phyloP scores from a whole-genome alignment of 1,139 yeast genomes.

The Candida glucosophila region DNA sequence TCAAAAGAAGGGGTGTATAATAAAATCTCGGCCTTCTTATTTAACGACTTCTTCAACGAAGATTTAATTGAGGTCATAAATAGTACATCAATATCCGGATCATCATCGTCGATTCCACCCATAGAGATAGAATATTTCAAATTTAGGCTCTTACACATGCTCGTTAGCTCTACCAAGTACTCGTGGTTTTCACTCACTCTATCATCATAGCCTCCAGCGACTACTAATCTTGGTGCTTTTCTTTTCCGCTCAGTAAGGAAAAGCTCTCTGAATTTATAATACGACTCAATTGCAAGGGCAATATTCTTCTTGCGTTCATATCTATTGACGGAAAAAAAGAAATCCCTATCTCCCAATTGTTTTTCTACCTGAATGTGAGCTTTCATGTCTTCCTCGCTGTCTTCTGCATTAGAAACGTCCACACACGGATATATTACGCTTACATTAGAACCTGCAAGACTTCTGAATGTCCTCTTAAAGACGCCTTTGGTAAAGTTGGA shows the following conservation, averaged over 20 bases:
- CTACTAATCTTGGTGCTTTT: conserved; percentile 48
- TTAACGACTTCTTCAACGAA: conserved; percentile 53
- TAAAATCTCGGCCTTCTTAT: conserved; percentile 50
- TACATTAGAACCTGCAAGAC: conserved; percentile 39
- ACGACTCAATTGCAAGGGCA: conserved; percentile 62
- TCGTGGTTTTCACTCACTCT: conserved; percentile 70
- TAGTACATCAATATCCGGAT: conserved; percentile 42
- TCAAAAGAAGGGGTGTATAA: conserved; percentile 87
- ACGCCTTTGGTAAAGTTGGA: conserved; percentile 72
- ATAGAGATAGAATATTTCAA: conserved; percentile 41
- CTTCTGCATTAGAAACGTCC: conserved; percentile 23
- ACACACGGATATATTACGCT: conserved; percentile 90
- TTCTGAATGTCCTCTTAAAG: conserved; percentile 55
- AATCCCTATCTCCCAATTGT: conserved; percentile 29
- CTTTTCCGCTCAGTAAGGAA: no score
- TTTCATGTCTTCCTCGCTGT: conserved; percentile 12
- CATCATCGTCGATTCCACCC: no score
- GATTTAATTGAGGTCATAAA: conserved; percentile 78
- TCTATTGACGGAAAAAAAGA: conserved; percentile 72
- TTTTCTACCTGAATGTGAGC: conserved; percentile 17
- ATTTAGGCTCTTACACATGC: conserved; percentile 35
- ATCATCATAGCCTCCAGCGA: conserved; percentile 91
- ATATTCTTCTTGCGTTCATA: conserved; percentile 84
- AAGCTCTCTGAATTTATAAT: conserved; percentile 15
- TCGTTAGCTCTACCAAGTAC: conserved; percentile 54